These are phyloP conservation scores for Isabelozyma heimii DNA, from an alignment of 805 yeast genomes.

Conservation along the genomic window DNA sequence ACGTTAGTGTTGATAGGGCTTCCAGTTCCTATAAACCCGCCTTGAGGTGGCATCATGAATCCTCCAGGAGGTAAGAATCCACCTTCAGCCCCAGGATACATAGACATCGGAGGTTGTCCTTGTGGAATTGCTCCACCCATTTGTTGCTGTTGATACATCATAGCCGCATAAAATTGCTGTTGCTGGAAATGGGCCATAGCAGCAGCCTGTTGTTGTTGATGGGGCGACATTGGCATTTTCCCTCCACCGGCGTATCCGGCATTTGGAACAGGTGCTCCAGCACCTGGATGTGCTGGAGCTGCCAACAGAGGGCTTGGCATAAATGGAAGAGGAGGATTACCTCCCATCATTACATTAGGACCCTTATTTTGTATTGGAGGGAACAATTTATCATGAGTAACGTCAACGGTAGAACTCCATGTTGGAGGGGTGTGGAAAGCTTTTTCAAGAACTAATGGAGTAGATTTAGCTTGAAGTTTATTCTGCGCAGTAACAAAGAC, in stretches of 20 bases:
- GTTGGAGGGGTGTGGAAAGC: conserved; percentile 77
- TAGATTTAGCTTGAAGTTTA: conserved; percentile 16
- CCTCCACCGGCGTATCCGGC: conserved; percentile 8
- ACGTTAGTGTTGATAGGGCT: conserved; percentile 28
- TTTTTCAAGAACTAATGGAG: conserved; percentile 45
- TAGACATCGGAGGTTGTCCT: conserved; percentile 31
- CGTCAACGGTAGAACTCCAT: conserved; percentile 62
- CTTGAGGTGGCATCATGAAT: conserved; percentile 29
- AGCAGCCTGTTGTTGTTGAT: conserved; percentile 25
- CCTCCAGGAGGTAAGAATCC: conserved; percentile 34
- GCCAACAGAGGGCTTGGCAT: conserved; percentile 30
- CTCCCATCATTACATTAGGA: conserved; percentile 13
- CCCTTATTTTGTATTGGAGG: conserved; percentile 30
- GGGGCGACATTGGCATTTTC: conserved; percentile 25
- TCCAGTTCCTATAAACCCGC: conserved; percentile 20
- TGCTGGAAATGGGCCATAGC: conserved; percentile 36
- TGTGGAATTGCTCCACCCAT: conserved; percentile 26
- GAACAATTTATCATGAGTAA: conserved; percentile 52
- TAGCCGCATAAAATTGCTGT: conserved; percentile 36
- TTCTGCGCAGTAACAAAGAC: conserved; percentile 48
- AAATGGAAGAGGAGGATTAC: conserved; percentile 19
- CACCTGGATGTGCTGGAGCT: conserved; percentile 15
- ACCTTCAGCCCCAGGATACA: conserved; percentile 32
- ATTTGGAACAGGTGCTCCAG: conserved; percentile 16
- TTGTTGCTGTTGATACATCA: conserved; percentile 36